Evolutionary conservation across 257 asterid genomes (phyloP), one percentile per base, ranked within the genome.

Genomic region (Penstemon barbatus): DNA sequence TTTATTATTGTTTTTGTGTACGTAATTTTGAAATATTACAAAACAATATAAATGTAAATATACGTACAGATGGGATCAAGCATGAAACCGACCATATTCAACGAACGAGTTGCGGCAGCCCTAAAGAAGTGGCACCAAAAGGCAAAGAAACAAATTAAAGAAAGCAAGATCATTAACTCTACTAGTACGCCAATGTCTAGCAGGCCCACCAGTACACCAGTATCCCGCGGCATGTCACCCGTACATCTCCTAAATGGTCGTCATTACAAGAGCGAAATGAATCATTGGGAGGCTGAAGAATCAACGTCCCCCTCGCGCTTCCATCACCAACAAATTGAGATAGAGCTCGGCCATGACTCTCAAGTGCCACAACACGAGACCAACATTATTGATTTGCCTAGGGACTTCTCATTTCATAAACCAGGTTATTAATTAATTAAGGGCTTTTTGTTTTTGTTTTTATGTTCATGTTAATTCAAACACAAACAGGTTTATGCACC

Each of bases 21-120:
- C 4, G 1, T 48, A 38, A 37, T 6, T 64, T 52, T 38, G 2
- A 25, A 25, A 25, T 63, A 63, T 10, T 11, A 2, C 9, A 46
- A 33, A 15, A 15, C 18, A 15, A 15, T 0, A 15, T 15, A 15
- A 15, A 15, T 15, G 18, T 15, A 15, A 2, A 33, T 9, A 9
- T 9, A n/a, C n/a, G n/a, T n/a, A 73, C 75, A 93, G 99, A 94
- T 91, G 99, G 99, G 97, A 49, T 83, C 97, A 4, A 82, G 77
- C 13, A 88, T 92, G 98, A 92, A 88, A 71, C 88, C 97, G 50
- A 84, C 94, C 0, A 90, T 92, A 66, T 92, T 92, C 90, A 85
- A 85, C 65, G 97, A 92, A 13, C 59, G 83, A 63, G 95, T 94
- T 3, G 97, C 91, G 1, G 57, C 84, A 2, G 99, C 99, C 6